Conservation (phyloP, 352 stramenopile genomes). For the Phytopythium cucurbitacearum region DNA sequence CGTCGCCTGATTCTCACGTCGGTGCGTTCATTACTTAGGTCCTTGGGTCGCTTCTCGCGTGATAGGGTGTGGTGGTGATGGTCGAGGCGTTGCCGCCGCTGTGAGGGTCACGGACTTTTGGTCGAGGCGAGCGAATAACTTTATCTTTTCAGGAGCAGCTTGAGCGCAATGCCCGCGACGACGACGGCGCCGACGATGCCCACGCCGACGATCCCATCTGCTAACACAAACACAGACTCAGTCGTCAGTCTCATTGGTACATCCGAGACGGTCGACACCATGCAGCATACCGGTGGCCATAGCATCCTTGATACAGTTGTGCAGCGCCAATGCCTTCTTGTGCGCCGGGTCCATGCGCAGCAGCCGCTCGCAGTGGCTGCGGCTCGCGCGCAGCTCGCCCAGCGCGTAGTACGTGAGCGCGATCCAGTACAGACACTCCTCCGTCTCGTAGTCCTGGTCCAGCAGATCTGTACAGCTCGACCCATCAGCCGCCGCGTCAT, state of each 20-base stretch:
- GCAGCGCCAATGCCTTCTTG: conserved; percentile 63
- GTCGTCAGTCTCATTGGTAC: background rate
- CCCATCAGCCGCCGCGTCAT: background rate
- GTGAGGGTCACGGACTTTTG: background rate
- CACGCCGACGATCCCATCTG: conserved; percentile 64
- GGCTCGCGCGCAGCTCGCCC: conserved; percentile 65
- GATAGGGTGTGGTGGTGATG: background rate
- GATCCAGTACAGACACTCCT: conserved; percentile 81
- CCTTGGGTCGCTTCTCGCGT: conserved; percentile 1
- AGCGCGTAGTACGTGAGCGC: conserved; percentile 62
- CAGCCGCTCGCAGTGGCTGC: conserved; percentile 65
- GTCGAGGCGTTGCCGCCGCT: conserved; percentile 3
- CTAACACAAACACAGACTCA: background rate
- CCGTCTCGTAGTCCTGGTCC: conserved; percentile 35
- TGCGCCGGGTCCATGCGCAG: conserved; percentile 73
- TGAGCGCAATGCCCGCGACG: conserved; percentile 64
- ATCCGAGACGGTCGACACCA: conserved; percentile 4
- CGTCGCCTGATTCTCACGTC: background rate
- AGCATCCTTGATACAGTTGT: conserved; percentile 74
- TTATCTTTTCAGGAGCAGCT: conserved; percentile 73
- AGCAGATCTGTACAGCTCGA: conserved; percentile 42
- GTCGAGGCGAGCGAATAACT: background rate
- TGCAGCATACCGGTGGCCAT: conserved; percentile 36
- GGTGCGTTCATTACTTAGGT: conserved; percentile 12
- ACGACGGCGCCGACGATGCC: conserved; percentile 69